These are phyloP conservation scores for Fraxinus americana DNA, from an alignment of 257 asterid species.

Conservation along the genomic window DNA sequence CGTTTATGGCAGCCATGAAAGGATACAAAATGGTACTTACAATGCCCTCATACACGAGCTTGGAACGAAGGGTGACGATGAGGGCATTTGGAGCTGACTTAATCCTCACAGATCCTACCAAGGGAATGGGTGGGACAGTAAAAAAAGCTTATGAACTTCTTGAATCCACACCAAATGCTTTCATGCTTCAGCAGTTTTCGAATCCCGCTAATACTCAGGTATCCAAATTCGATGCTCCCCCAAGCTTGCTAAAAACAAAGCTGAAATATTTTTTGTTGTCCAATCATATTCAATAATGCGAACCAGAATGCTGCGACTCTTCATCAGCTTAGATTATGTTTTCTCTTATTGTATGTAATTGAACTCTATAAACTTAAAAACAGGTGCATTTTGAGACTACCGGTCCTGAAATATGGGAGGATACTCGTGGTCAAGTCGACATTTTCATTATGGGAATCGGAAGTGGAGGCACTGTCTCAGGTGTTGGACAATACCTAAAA, in stretches of 20 bases:
- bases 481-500: constrained; percentile 88
- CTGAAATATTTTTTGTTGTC: neutral
- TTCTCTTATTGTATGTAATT: too few relatives aligned
- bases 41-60: constrained; percentile 95
- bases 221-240: neutral
- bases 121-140: constrained; percentile 97
- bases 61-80: constrained; percentile 91
- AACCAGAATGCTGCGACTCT: too few relatives aligned
- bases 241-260: neutral
- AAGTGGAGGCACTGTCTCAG: constrained; percentile 95
- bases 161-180: constrained; percentile 69
- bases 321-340: too few relatives aligned
- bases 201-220: constrained; percentile 91
- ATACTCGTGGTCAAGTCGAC: constrained; percentile 85
- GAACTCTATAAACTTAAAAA: neutral
- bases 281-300: too few relatives aligned
- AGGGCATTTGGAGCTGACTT: constrained; percentile 91
- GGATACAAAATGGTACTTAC: constrained; percentile 96
- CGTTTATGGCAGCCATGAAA: constrained; percentile 94
- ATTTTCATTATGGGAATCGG: constrained; percentile 95
- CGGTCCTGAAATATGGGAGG: constrained; percentile 98
- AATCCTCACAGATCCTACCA: constrained; percentile 79
- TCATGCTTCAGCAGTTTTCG: constrained; percentile 94
- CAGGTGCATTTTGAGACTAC: constrained; percentile 94
- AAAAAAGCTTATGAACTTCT: constrained; percentile 81